phyloP scores from a whole-genome alignment of 441 rosid genomes.

The Mallotus repandus region DNA sequence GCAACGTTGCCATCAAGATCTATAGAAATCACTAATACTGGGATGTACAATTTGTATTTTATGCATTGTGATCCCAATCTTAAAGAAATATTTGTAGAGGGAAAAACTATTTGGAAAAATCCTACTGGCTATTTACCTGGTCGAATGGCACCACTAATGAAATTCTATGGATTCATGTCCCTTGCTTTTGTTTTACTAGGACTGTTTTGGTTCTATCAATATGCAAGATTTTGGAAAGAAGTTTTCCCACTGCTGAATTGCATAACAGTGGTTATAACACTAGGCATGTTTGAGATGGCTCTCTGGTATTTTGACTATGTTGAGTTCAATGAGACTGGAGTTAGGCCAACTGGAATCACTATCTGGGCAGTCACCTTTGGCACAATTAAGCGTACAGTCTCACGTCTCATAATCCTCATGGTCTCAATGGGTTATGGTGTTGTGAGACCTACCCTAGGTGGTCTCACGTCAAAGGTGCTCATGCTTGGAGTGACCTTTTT shows the following conservation, averaged over 20 bases:
- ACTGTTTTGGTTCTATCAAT: constrained; percentile 89
- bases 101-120: constrained; percentile 92
- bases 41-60: constrained; percentile 96
- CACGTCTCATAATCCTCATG: constrained; percentile 76
- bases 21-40: constrained; percentile 70
- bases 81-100: constrained; percentile 63
- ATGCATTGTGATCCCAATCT: constrained; percentile 83
- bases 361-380: constrained; percentile 93
- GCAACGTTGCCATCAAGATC: constrained; percentile 51
- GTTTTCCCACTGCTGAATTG: constrained; percentile 87
- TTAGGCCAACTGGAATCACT: constrained; percentile 82
- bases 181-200: constrained; percentile 90
- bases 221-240: constrained; percentile 86
- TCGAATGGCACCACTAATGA: constrained; percentile 95
- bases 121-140: constrained; percentile 90
- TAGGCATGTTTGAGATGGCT: constrained; percentile 94
- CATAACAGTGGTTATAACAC: constrained; percentile 73
- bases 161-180: constrained; percentile 84
- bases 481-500: constrained; percentile 92
- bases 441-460: constrained; percentile 94
- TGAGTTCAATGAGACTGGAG: constrained; percentile 80
- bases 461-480: constrained; percentile 81
- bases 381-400: constrained; percentile 64
- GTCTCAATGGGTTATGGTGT: constrained; percentile 98
- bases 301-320: constrained; percentile 94